A percentile compares a stretch with the other conserved stretches of the same genome.
These are phyloP conservation scores for Umbelopsis sp. DNA, from an alignment of 371 early-diverging fungal genomes.

Conservation along the genomic window DNA sequence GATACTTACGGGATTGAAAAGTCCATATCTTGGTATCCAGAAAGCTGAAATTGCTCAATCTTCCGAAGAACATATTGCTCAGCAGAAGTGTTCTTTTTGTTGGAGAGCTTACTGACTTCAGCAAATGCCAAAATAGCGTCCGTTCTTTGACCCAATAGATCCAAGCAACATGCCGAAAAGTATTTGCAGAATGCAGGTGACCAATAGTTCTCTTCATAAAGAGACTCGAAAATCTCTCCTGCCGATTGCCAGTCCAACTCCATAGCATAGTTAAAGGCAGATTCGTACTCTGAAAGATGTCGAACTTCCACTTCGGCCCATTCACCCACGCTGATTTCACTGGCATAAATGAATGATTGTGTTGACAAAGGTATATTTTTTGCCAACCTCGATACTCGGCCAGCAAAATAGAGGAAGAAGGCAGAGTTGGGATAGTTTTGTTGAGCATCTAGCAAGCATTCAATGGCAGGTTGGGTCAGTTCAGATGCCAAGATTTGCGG, in stretches of 20 bases:
- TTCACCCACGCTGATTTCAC: conserved; percentile 47
- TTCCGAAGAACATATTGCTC: conserved; percentile 60
- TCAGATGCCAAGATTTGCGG: conserved; percentile 50
- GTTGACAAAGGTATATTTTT: conserved; percentile 48
- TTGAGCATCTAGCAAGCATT: conserved; percentile 61
- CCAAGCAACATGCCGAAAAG: conserved; percentile 62
- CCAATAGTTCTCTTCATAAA: conserved; percentile 58
- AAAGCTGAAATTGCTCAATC: conserved; percentile 54
- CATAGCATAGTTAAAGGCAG: conserved; percentile 62
- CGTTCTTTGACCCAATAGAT: conserved; percentile 51
- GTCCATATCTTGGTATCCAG: conserved; percentile 60
- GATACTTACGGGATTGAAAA: conserved; percentile 23
- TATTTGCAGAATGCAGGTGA: conserved; percentile 60
- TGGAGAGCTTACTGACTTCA: conserved; percentile 48
- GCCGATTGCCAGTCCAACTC: conserved; percentile 58
- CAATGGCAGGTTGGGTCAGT: conserved; percentile 56
- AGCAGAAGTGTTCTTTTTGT: conserved; percentile 53
- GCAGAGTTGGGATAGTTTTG: conserved; percentile 63
- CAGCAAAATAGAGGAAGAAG: conserved; percentile 65
- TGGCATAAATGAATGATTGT: conserved; percentile 52
- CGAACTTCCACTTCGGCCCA: conserved; percentile 54
- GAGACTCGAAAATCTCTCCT: conserved; percentile 40
- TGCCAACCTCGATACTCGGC: conserved; percentile 60
- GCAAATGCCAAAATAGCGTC: conserved; percentile 58
- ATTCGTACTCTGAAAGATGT: conserved; percentile 59